Conservation (phyloP, 306 rosid species). For the Vachellia collinsii region DNA sequence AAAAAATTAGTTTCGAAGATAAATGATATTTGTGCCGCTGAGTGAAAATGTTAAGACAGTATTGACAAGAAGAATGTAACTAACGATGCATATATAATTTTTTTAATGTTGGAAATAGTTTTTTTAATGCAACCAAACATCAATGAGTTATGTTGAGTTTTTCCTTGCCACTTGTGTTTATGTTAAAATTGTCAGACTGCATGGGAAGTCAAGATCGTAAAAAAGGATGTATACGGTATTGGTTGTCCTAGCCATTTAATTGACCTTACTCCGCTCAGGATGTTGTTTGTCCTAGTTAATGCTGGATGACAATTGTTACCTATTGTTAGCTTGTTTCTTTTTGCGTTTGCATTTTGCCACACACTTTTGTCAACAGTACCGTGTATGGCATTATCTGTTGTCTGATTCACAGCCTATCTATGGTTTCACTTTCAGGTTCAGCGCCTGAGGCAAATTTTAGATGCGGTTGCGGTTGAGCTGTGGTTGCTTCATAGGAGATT, state of each 20-base stretch:
- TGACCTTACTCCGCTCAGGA: neutral
- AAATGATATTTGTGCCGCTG: neutral
- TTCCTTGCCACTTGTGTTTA: neutral
- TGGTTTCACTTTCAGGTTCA: constrained; percentile 58
- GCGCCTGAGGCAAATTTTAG: constrained; percentile 30
- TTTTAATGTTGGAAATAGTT: neutral
- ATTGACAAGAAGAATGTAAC: neutral
- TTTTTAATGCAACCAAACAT: neutral
- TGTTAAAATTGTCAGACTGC: neutral
- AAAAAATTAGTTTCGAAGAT: neutral
- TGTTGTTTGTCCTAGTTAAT: neutral
- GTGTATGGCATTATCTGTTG: constrained; percentile 4
- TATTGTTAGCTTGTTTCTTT: neutral
- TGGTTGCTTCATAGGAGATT: constrained; percentile 26
- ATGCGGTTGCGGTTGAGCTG: constrained; percentile 11
- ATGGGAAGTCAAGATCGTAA: neutral
- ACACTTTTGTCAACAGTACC: constrained; percentile 3
- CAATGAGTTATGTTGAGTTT: neutral
- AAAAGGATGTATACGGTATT: neutral
- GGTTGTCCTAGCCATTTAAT: neutral
- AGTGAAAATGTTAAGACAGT: neutral
- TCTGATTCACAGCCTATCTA: constrained; percentile 28
- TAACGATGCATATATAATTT: neutral
- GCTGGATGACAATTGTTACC: neutral
- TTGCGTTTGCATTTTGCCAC: neutral